Evolutionary conservation across 306 rosid species (phyloP), one percentile per base, ranked within the genome.

Genomic region (Sophora flavescens): DNA sequence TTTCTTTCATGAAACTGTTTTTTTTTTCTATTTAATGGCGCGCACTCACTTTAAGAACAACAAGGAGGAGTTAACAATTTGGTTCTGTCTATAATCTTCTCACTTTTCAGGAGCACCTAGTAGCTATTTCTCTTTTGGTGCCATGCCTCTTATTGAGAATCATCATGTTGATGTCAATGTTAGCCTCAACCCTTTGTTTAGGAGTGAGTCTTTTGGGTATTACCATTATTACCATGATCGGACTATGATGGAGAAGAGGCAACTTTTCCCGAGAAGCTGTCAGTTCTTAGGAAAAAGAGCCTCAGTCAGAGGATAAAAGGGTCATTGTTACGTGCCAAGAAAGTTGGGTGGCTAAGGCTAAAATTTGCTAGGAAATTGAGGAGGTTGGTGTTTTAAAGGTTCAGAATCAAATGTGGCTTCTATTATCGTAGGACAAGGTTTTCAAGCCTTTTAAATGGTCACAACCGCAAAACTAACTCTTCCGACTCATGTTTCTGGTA

Each of bases 221-320:
- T 70, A 74, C 80, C 17, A 51, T 63, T 61, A 73, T 64, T 35
- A 16, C 48, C 65, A 41, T 14, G 82, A 89, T 7, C 87, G 81
- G 28, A 76, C 76, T 53, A 83, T 88, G 89, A 86, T 87, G 85
- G 96, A 91, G 80, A 93, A 91, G 90, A 84, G 98, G 62, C 98
- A 89, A 56, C 18, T 89, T 2, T 93, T 89, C 33, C 84, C 91
- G 4, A 89, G 93, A 82, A 93, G 98, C 88, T 93, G 91, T 72
- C 91, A 89, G 77, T 93, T 93, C 83, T 47, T 79, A 61, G 93
- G 56, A 91, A 86, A 76, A 84, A 79, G 85, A 91, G 73, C 22
- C 10, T 93, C 2, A 2, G 70, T 0, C 88, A 87, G 74, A 91
- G 86, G 67, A 75, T 93, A 59, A 91, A 76, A 74, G 86, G 89